A percentile compares a stretch with the other conserved stretches of the same genome.
phyloP scores from a whole-genome alignment of 1,284 basidiomycete genomes.

The Tylopilus orsonianus region DNA sequence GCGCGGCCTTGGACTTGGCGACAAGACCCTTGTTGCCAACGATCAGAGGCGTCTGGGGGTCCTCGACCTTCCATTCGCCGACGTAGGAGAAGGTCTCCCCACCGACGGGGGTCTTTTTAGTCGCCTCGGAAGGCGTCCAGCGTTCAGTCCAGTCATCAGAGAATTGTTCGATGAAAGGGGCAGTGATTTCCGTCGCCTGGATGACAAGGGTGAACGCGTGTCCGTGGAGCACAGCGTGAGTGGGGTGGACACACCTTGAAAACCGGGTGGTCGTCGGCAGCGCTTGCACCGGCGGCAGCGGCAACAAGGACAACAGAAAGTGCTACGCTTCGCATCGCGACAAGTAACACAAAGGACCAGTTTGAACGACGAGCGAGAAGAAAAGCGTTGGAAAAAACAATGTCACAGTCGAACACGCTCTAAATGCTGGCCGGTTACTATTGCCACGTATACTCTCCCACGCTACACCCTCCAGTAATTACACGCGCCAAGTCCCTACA shows the following conservation, averaged over 20 bases:
- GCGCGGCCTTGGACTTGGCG: slow-evolving; percentile 89
- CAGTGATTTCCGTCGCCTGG: slow-evolving; percentile 81
- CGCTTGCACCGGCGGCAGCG: slow-evolving; percentile 59
- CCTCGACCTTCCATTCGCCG: slow-evolving; percentile 96
- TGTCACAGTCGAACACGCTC: slow-evolving; percentile 20
- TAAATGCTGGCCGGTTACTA: slow-evolving; percentile 38
- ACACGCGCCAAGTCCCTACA: not conserved
- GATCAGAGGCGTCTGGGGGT: slow-evolving; percentile 71
- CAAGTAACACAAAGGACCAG: slow-evolving; percentile 67
- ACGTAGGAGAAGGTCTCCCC: slow-evolving; percentile 96
- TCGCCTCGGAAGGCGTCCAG: slow-evolving; percentile 96
- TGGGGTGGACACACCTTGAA: slow-evolving; percentile 55
- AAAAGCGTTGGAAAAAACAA: slow-evolving; percentile 23
- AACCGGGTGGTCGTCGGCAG: slow-evolving; percentile 58
- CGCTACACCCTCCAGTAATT: slow-evolving; percentile 23
- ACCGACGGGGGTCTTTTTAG: slow-evolving; percentile 94
- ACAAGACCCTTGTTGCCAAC: slow-evolving; percentile 88
- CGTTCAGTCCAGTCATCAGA: slow-evolving; percentile 86
- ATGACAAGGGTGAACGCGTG: slow-evolving; percentile 9
- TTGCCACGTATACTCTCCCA: slow-evolving; percentile 53
- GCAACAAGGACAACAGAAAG: slow-evolving; percentile 68
- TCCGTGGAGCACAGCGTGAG: slow-evolving; percentile 9
- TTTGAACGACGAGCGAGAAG: slow-evolving; percentile 36
- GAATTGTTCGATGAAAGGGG: slow-evolving; percentile 98
- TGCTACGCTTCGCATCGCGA: slow-evolving; percentile 80